Evolutionary conservation across 1,284 basidiomycete species (phyloP).

Genomic region (Boletellus deceptivus): DNA sequence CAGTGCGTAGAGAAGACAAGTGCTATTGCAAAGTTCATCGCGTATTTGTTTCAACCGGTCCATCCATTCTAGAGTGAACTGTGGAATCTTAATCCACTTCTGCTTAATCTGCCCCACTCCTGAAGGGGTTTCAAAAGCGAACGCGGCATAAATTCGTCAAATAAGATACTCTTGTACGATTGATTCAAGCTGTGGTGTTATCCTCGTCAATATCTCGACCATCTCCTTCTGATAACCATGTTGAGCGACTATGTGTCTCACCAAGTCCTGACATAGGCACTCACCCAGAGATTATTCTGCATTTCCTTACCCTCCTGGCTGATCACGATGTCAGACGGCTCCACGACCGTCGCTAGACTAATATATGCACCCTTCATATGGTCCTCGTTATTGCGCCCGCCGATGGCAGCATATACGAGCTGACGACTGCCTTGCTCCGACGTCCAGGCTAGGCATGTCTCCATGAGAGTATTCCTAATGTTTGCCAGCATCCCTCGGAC

Average conservation of each 20-base stretch:
- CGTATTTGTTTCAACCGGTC: too few relatives aligned
- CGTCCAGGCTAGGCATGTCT: conserved; percentile 19
- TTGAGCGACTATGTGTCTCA: neutral
- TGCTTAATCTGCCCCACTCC: too few relatives aligned
- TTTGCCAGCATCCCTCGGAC: conserved; percentile 12
- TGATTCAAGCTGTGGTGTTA: neutral
- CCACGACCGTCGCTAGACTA: neutral
- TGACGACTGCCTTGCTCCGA: conserved; percentile 38
- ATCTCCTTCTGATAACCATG: neutral
- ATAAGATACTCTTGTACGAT: neutral
- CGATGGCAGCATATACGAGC: conserved; percentile 34
- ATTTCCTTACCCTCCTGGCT: conserved; percentile 28
- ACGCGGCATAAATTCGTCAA: neutral
- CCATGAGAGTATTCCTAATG: conserved; percentile 4
- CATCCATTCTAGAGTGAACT: too few relatives aligned
- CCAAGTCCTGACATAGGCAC: neutral
- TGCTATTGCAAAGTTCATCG: too few relatives aligned
- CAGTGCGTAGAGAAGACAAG: too few relatives aligned
- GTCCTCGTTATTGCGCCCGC: conserved; percentile 24
- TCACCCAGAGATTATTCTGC: neutral
- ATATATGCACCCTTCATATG: neutral
- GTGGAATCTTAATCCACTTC: too few relatives aligned
- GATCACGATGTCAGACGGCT: conserved; percentile 37
- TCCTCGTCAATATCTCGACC: neutral
- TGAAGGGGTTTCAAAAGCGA: too few relatives aligned